Evolutionary conservation across 768 basidiomycete species (phyloP), one percentile per base, ranked within the genome.

Genomic region (Phylloporus rhodoxanthus): DNA sequence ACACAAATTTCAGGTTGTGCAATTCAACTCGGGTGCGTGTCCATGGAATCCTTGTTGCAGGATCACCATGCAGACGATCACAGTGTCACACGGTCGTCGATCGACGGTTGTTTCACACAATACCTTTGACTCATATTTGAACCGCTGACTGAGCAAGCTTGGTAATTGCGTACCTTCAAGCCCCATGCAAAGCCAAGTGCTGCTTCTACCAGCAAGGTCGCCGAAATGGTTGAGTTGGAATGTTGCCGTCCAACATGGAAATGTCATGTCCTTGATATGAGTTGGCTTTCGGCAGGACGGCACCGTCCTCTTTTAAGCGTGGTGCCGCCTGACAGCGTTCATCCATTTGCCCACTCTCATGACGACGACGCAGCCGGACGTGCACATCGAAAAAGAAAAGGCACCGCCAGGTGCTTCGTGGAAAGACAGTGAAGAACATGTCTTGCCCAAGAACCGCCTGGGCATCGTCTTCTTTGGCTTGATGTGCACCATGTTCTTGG

Each of bases 371-470:
- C 25, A 57, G 19, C 33, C 30, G 2, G 55, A 44, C 5, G 1
- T 9, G 1, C 43, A 25, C 2, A 34, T 46, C 37, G 54, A 53
- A 25, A 70, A 72, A 38, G 57, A 56, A 26, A 71, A 73, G 37
- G 57, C 53, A 2, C 45, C 54, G 44, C 76, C 75, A 5, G 80
- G 77, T 1, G 72, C 75, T 20, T 74, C 80, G 17, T 83, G 82
- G 82, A 77, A 74, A 50, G 62, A 63, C 6, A 66, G 72, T 45
- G 82, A 84, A 53, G 71, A 74, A 15, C 80, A 82, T 28, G 68
- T 74, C 10, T 56, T 84, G n/a, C 82, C 81, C 6, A 50, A 55
- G 46, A 65, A 59, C 32, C 51, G 59, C 10, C 5, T 62, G 20
- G 11, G 54, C 1, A 50, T 63, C 45, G 67, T 70, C 0, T 60